These are phyloP conservation scores for Dalbergia cultrata DNA, from an alignment of 306 rosid species.

Conservation along the genomic window DNA sequence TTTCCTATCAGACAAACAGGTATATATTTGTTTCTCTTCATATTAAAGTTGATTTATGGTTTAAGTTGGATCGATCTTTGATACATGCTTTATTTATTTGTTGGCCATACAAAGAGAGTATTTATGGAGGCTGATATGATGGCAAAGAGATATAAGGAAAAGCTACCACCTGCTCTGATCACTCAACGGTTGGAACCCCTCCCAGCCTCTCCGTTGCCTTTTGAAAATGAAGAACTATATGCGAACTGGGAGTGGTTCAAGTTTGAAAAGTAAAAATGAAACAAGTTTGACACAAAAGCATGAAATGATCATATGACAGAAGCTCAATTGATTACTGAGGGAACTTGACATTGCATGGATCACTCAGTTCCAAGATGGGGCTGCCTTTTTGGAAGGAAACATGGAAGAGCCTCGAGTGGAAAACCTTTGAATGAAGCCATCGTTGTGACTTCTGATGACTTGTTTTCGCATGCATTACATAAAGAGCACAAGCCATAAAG, in stretches of 20 bases:
- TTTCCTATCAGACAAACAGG: conserved; percentile 84
- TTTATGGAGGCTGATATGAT: conserved; percentile 77
- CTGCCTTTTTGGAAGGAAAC: conserved; percentile 31
- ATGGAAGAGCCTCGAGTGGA: conserved; percentile 3
- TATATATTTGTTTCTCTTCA: conserved; percentile 26
- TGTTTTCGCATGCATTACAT: conserved; percentile 26
- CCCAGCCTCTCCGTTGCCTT: conserved; percentile 52
- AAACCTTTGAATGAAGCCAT: conserved; percentile 17
- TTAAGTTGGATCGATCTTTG: conserved; percentile 40
- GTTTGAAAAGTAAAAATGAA: conserved; percentile 61
- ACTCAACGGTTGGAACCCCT: conserved; percentile 46
- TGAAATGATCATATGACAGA: conserved; percentile 8
- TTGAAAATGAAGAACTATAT: conserved; percentile 74
- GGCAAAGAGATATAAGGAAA: conserved; percentile 82
- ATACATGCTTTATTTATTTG: background rate
- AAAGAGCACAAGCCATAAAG: conserved; percentile 14
- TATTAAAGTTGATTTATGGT: conserved; percentile 6
- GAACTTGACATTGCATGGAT: conserved; percentile 41
- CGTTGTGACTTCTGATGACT: conserved; percentile 17
- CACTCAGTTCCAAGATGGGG: background rate
- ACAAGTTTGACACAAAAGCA: conserved; percentile 25
- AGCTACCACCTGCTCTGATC: conserved; percentile 55
- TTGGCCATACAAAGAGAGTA: conserved; percentile 60
- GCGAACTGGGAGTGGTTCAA: conserved; percentile 95
- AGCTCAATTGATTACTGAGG: conserved; percentile 32